Conservation (phyloP, 83 land plant genomes). For the Thuja plicata region DNA sequence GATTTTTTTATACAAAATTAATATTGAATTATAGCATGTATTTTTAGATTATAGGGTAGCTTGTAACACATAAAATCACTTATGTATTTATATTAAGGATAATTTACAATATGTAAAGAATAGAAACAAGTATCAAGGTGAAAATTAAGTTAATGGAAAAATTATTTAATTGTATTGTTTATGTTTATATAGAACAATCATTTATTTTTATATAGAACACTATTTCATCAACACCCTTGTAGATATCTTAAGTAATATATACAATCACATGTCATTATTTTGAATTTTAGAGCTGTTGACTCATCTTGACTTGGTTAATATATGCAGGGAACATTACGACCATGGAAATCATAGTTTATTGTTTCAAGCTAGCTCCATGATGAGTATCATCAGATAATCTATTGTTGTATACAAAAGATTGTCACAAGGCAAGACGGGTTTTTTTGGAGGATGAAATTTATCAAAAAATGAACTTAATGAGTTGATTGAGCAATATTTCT, state of each 20-base stretch:
- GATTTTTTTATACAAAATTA: too few species aligned
- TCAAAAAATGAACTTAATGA: neutral
- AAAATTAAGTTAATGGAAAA: too few species aligned
- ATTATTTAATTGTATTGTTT: too few species aligned
- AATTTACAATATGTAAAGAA: too few species aligned
- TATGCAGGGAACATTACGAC: slow-evolving; percentile 8
- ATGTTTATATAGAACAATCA: neutral
- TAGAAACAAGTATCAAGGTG: too few species aligned
- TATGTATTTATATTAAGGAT: too few species aligned
- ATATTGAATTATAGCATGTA: too few species aligned
- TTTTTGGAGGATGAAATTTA: neutral
- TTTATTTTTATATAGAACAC: neutral
- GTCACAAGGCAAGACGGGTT: neutral
- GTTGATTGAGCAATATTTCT: neutral
- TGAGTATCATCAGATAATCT: neutral
- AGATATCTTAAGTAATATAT: too few species aligned
- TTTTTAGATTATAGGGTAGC: too few species aligned
- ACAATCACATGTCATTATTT: neutral
- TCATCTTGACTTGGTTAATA: neutral
- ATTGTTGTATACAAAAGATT: too few species aligned
- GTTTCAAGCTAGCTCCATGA: neutral
- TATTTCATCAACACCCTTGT: neutral
- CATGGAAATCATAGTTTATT: neutral
- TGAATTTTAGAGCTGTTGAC: neutral
- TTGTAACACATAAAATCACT: too few species aligned